Conservation (phyloP, 1,139 yeast species). For the Candida freyschussii region DNA sequence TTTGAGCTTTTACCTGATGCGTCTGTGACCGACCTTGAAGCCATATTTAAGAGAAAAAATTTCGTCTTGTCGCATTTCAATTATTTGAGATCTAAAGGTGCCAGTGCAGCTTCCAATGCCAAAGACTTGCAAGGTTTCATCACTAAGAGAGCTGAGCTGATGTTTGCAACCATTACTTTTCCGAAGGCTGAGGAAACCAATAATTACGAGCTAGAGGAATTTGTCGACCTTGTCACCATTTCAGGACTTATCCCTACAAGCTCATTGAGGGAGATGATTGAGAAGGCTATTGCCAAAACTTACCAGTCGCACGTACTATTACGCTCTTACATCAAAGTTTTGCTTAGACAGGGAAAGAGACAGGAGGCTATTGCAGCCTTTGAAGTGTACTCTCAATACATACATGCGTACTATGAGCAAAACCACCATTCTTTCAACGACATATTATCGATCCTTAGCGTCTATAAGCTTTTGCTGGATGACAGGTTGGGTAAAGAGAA, state of each 20-base stretch:
- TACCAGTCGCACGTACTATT: slow-evolving; percentile 41
- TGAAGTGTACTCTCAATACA: slow-evolving; percentile 36
- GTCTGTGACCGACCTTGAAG: slow-evolving; percentile 2
- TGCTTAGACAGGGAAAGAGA: slow-evolving; percentile 6
- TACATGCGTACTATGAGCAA: slow-evolving; percentile 34
- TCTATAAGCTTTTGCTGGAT: slow-evolving; percentile 7
- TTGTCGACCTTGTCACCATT: slow-evolving; percentile 24
- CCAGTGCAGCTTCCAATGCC: slow-evolving; percentile 1
- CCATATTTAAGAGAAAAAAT: slow-evolving; percentile 13
- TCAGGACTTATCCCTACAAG: slow-evolving; percentile 17
- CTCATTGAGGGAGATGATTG: slow-evolving; percentile 26
- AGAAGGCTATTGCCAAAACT: slow-evolving; percentile 37
- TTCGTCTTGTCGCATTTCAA: slow-evolving; percentile 12
- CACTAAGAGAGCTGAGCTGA: slow-evolving; percentile 14
- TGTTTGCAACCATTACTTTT: slow-evolving; percentile 29
- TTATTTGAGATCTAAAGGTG: slow-evolving; percentile 2
- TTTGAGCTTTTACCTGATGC: background rate
- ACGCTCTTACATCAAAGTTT: slow-evolving; percentile 30
- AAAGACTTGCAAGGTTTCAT: slow-evolving; percentile 18
- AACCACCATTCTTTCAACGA: slow-evolving; percentile 31
- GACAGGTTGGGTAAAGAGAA: background rate
- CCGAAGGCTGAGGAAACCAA: slow-evolving; percentile 43
- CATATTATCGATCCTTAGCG: slow-evolving; percentile 22
- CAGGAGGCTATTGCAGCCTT: slow-evolving; percentile 38
- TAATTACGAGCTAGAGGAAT: slow-evolving; percentile 30